Conservation (phyloP, 2,329 filamentous ascomycete genomes). For the Penicillium nordicum region DNA sequence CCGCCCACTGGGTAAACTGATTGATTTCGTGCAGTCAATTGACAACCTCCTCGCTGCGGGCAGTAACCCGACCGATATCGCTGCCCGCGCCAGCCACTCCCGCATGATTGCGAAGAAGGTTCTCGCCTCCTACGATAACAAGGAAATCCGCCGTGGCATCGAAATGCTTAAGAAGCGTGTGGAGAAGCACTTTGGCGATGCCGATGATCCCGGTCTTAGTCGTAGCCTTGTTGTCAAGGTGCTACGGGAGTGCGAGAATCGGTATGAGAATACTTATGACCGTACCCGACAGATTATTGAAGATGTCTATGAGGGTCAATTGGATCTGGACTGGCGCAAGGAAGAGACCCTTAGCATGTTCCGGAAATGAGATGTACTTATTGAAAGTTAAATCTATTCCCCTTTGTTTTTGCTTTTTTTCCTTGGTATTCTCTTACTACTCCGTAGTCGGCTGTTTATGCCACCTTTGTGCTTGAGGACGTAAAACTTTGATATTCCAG, state of each 20-base stretch:
- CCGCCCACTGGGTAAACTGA: constrained; percentile 79
- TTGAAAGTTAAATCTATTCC: constrained; percentile 1
- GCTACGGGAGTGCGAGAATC: constrained; percentile 56
- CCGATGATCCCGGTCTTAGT: constrained; percentile 68
- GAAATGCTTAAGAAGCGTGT: constrained; percentile 85
- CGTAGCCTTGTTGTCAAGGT: constrained; percentile 58
- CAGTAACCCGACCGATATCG: constrained; percentile 58
- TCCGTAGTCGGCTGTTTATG: too few species aligned
- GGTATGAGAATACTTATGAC: constrained; percentile 55
- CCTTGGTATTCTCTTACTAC: background rate
- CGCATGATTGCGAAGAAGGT: constrained; percentile 83
- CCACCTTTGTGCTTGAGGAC: too few species aligned
- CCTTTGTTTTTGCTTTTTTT: constrained; percentile 7
- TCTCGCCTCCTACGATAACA: constrained; percentile 72
- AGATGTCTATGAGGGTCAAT: constrained; percentile 44
- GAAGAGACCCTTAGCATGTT: constrained; percentile 46
- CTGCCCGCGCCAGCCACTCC: constrained; percentile 76
- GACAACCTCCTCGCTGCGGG: constrained; percentile 66
- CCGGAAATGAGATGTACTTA: constrained; percentile 30
- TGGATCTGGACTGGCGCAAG: constrained; percentile 49
- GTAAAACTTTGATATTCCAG: too few species aligned
- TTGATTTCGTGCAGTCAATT: constrained; percentile 88
- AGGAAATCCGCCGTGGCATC: constrained; percentile 85
- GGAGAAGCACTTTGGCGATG: constrained; percentile 95
- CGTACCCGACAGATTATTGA: constrained; percentile 45